Evolutionary conservation across 108 stramenopile species (phyloP).

Genomic region (Fragilaria crotonensis): DNA sequence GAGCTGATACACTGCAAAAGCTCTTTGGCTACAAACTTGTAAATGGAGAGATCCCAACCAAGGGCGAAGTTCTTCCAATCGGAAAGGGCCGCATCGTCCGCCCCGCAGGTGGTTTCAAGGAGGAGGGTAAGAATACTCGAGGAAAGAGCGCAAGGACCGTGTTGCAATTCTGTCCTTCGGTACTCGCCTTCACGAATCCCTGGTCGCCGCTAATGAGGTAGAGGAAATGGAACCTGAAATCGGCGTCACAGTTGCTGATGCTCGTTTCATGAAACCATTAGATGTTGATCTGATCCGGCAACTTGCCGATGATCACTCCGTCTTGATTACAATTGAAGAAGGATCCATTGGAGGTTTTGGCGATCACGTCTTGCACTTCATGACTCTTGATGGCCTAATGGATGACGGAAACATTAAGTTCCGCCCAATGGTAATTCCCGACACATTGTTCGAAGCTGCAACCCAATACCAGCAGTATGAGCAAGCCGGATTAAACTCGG

Average conservation of each 20-base stretch:
- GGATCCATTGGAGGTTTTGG: constrained; percentile 94
- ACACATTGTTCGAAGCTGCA: constrained; percentile 90
- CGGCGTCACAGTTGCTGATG: constrained; percentile 93
- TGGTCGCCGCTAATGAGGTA: constrained; percentile 84
- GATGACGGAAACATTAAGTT: constrained; percentile 89
- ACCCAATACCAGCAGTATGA: constrained; percentile 97
- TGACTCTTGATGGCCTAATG: constrained; percentile 84
- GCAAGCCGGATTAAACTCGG: constrained; percentile 86
- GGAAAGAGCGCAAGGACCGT: constrained; percentile 74
- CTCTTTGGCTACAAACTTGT: constrained; percentile 84
- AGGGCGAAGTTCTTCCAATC: constrained; percentile 71
- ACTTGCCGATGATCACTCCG: constrained; percentile 82
- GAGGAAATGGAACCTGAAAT: constrained; percentile 78
- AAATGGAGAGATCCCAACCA: constrained; percentile 58
- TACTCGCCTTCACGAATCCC: constrained; percentile 83
- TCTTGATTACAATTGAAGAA: constrained; percentile 93
- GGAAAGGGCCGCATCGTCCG: constrained; percentile 94
- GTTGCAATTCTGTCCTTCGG: constrained; percentile 89
- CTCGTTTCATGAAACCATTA: constrained; percentile 95
- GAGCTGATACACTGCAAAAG: constrained; percentile 74
- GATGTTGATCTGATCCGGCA: constrained; percentile 87
- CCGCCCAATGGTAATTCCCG: constrained; percentile 96
- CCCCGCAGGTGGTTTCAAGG: constrained; percentile 62
- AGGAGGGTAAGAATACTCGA: constrained; percentile 36
- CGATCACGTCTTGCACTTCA: constrained; percentile 92